These are phyloP conservation scores for Phytophthora syringae DNA, from an alignment of 352 stramenopile genomes.

Conservation along the genomic window DNA sequence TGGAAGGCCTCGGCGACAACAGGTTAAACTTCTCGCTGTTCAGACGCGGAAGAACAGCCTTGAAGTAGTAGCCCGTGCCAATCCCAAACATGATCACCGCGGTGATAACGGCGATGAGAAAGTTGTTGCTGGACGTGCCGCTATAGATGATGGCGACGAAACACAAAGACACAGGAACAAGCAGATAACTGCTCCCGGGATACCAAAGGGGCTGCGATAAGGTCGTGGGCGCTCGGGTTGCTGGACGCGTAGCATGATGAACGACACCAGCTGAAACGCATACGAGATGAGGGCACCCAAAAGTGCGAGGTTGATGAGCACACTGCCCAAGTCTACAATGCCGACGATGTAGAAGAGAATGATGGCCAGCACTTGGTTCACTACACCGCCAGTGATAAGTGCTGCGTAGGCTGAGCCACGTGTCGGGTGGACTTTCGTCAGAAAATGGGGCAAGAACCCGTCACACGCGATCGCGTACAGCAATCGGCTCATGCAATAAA, in stretches of 20 bases:
- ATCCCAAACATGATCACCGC: constrained; percentile 53
- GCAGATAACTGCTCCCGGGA: constrained; percentile 56
- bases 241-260: constrained; percentile 60
- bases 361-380: constrained; percentile 52
- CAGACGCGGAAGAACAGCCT: constrained; percentile 32
- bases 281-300: constrained; percentile 71
- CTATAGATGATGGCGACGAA: constrained; percentile 74
- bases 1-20: constrained; percentile 27
- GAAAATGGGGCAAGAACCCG: constrained; percentile 58
- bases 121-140: constrained; percentile 58
- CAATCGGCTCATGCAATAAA: constrained; percentile 72
- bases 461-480: constrained; percentile 72
- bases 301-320: constrained; percentile 75
- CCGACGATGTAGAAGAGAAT: constrained; percentile 67
- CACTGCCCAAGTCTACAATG: constrained; percentile 58
- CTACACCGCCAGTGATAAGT: constrained; percentile 46
- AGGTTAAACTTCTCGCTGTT: constrained; percentile 24
- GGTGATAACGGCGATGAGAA: constrained; percentile 62
- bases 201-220: constrained; percentile 64
- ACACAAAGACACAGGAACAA: constrained; percentile 52
- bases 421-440: constrained; percentile 57
- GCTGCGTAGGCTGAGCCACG: constrained; percentile 55
- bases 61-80: constrained; percentile 53
- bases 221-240: constrained; percentile 57
- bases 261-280: constrained; percentile 66